These are phyloP conservation scores for Dioscorea alata DNA, from an alignment of 106 monocot species.

Conservation along the genomic window DNA sequence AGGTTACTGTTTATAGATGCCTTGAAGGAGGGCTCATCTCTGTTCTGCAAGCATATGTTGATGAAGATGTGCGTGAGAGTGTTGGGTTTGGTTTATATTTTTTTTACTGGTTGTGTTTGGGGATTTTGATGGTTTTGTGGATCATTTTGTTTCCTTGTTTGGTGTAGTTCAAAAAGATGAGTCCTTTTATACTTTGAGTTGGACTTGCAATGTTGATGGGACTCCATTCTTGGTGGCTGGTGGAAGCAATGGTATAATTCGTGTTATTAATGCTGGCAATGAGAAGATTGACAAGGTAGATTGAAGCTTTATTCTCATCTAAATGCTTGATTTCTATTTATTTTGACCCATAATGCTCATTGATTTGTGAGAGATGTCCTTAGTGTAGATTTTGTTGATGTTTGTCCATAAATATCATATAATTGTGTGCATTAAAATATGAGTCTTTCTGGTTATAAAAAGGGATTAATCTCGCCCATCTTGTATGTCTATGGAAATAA, in stretches of 20 bases:
- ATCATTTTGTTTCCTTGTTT: neutral
- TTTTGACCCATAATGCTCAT: too few species aligned
- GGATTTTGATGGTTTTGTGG: neutral
- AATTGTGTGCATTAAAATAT: too few species aligned
- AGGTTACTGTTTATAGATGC: slow-evolving; percentile 90
- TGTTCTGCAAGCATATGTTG: too few species aligned
- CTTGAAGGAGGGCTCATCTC: slow-evolving; percentile 73
- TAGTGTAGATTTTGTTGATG: too few species aligned
- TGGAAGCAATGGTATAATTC: slow-evolving; percentile 94
- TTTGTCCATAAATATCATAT: too few species aligned
- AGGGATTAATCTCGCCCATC: too few species aligned
- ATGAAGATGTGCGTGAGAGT: slow-evolving; percentile 71
- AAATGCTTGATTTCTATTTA: too few species aligned
- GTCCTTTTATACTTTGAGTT: too few species aligned
- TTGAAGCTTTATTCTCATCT: slow-evolving; percentile 1
- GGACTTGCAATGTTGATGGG: too few species aligned
- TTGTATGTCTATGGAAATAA: too few species aligned
- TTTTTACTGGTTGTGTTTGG: neutral
- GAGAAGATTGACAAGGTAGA: slow-evolving; percentile 87
- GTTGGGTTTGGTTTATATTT: neutral
- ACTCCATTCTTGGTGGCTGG: slow-evolving; percentile 88
- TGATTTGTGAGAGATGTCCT: too few species aligned
- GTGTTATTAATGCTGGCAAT: slow-evolving; percentile 72
- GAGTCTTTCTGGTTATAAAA: too few species aligned
- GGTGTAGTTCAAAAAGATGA: slow-evolving; percentile 53